phyloP scores from a whole-genome alignment of 352 stramenopile genomes.

The Pythium coloratum region DNA sequence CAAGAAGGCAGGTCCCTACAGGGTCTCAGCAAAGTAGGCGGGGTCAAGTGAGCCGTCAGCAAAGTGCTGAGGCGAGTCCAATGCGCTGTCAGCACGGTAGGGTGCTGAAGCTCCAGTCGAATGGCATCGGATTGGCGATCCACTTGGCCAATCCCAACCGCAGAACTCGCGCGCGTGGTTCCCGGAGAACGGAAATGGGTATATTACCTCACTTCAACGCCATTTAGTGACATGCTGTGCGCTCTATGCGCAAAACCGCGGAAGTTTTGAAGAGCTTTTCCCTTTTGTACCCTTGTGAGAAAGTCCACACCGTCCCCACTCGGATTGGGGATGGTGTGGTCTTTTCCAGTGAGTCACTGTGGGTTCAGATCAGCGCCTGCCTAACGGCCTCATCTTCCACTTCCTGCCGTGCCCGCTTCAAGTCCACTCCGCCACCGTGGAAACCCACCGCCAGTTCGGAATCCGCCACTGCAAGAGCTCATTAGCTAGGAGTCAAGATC shows the following conservation, averaged over 20 bases:
- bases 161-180: neutral
- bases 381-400: neutral
- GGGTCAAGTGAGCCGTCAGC: too few relatives aligned
- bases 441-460: neutral
- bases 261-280: neutral
- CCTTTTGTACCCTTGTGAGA: neutral
- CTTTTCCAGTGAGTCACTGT: too few relatives aligned
- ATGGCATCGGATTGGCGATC: neutral
- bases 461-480: neutral
- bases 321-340: too few relatives aligned
- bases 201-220: neutral
- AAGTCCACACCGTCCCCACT: too few relatives aligned
- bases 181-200: neutral
- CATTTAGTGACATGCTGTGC: neutral
- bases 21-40: too few relatives aligned
- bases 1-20: too few relatives aligned
- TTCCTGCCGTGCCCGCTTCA: too few relatives aligned
- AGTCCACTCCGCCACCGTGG: too few relatives aligned
- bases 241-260: neutral
- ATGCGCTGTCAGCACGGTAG: too few relatives aligned
- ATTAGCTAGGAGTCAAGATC: neutral
- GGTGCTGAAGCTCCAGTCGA: constrained; percentile 1
- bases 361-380: neutral
- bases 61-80: too few relatives aligned
- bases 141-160: neutral